phyloP scores from a whole-genome alignment of 192 early-diverging fungal genomes.

The Jimgerdemannia flammicorona region DNA sequence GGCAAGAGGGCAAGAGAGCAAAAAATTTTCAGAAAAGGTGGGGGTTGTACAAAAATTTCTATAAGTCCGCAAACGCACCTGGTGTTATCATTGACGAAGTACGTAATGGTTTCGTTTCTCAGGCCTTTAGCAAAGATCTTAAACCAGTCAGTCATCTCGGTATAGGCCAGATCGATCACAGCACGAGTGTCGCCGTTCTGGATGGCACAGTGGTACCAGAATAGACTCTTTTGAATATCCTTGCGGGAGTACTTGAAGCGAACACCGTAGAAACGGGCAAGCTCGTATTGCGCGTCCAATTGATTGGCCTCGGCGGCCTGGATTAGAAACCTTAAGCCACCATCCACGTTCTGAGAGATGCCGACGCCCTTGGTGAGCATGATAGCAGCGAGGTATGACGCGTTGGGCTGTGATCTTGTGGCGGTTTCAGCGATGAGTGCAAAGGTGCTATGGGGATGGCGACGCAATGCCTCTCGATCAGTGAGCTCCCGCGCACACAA shows the following conservation, averaged over 20 bases:
- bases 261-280: constrained; percentile 22
- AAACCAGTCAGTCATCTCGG: neutral
- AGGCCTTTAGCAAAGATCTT: no score
- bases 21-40: no score
- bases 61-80: no score
- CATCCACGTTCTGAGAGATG: constrained; percentile 5
- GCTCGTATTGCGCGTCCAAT: constrained; percentile 22
- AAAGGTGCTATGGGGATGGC: neutral
- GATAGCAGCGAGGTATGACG: constrained; percentile 20
- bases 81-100: no score
- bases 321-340: constrained; percentile 8
- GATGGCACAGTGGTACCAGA: constrained; percentile 21
- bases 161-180: constrained; percentile 25
- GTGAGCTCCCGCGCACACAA: constrained; percentile 6
- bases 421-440: neutral
- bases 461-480: neutral
- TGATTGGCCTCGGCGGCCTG: constrained; percentile 12
- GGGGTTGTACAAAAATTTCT: no score
- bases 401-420: constrained; percentile 4
- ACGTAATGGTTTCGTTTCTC: no score
- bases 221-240: constrained; percentile 6
- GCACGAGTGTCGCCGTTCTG: constrained; percentile 20
- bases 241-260: constrained; percentile 19
- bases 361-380: constrained; percentile 23
- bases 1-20: no score